Conservation (phyloP, 1,284 basidiomycete genomes). For the Coniophora puteana region DNA sequence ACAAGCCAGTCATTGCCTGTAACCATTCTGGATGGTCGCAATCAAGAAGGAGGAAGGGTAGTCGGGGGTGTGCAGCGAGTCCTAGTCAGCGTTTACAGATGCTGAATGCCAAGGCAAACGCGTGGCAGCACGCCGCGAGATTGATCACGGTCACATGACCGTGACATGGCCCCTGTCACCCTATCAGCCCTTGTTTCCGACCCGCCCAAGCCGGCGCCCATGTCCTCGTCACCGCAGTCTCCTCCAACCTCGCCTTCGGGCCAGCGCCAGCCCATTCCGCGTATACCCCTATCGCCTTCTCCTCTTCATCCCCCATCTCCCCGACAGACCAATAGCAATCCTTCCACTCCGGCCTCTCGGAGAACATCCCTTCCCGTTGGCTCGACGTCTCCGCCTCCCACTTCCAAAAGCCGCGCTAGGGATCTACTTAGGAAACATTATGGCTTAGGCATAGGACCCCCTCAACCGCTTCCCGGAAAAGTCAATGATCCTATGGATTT, state of each 20-base stretch:
- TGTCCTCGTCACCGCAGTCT: constrained; percentile 20
- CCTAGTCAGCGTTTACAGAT: background rate
- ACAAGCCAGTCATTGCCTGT: constrained; percentile 18
- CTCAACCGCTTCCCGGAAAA: constrained; percentile 51
- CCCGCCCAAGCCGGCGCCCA: constrained; percentile 9
- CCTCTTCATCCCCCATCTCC: no score
- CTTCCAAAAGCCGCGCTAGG: constrained; percentile 61
- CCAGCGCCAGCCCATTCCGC: background rate
- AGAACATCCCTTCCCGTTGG: constrained; percentile 6
- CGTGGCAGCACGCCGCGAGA: background rate
- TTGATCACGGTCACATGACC: constrained; percentile 20
- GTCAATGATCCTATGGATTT: constrained; percentile 76
- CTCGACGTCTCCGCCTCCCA: constrained; percentile 16
- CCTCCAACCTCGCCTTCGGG: constrained; percentile 12
- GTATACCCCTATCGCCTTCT: background rate
- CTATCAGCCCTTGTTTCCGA: constrained; percentile 18
- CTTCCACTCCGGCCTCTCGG: no score
- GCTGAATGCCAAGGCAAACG: background rate
- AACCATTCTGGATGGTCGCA: constrained; percentile 14
- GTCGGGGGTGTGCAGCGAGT: background rate
- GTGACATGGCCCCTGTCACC: constrained; percentile 14
- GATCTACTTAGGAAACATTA: constrained; percentile 82
- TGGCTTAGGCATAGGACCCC: constrained; percentile 70
- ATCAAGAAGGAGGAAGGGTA: background rate
- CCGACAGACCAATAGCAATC: no score